A percentile compares a stretch with the other conserved stretches of the same genome.
Evolutionary conservation across 73 alveolate species (phyloP).

Genomic region (Tetrahymena elliotti): DNA sequence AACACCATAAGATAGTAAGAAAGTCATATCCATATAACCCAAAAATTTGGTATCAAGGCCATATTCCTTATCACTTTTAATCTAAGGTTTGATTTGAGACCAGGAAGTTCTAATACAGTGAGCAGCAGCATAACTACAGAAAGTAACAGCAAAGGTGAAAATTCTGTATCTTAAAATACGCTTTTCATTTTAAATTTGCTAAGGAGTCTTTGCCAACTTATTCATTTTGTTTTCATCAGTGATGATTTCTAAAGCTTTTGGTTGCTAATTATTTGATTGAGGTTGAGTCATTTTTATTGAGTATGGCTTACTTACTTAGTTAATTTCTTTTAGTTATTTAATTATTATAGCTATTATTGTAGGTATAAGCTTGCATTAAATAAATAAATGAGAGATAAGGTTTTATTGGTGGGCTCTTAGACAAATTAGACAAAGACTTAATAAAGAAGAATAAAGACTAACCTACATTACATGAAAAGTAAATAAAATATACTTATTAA

Average conservation of each 20-base stretch:
- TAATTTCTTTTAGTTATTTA: no score
- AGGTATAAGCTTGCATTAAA: not conserved
- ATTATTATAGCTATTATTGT: no score
- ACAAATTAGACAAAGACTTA: no score
- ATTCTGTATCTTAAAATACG: not conserved
- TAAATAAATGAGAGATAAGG: not conserved
- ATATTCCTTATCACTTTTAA: not conserved
- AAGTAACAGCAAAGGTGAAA: constrained; percentile 4
- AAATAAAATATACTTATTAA: not conserved
- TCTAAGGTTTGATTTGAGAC: constrained; percentile 2
- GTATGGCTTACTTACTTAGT: not conserved
- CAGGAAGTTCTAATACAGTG: constrained; percentile 15
- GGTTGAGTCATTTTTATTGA: not conserved
- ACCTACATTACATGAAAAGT: not conserved
- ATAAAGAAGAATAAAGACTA: not conserved
- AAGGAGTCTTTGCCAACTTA: not conserved
- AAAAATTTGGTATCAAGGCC: not conserved
- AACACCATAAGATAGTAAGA: constrained; percentile 16
- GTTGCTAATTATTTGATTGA: not conserved
- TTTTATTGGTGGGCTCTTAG: not conserved
- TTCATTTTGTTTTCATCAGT: not conserved
- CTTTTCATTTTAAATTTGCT: not conserved
- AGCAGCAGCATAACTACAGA: constrained; percentile 10
- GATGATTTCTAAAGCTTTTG: not conserved
- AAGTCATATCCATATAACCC: constrained; percentile 14